A percentile compares a stretch with the other conserved stretches of the same genome.
These are phyloP conservation scores for Litchi chinensis DNA, from an alignment of 345 rosid genomes.

Conservation along the genomic window DNA sequence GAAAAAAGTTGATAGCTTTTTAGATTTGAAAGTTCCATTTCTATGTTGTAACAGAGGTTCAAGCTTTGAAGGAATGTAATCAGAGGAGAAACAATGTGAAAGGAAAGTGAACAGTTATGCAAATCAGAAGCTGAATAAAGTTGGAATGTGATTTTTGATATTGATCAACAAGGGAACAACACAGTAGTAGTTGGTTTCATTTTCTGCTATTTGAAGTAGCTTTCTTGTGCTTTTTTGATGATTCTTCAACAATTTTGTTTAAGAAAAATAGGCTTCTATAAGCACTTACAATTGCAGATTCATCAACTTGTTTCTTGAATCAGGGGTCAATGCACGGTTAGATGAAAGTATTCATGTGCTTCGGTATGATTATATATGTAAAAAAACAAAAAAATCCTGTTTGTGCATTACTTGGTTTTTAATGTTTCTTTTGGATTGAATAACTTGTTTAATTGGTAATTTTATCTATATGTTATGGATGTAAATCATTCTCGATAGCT, in stretches of 20 bases:
- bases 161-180: background rate
- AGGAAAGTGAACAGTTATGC: constrained; percentile 26
- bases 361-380: background rate
- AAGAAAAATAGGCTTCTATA: background rate
- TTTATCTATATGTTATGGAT: background rate
- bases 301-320: background rate
- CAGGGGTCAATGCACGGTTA: background rate
- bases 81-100: constrained; percentile 40
- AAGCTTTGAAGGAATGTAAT: constrained; percentile 64
- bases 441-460: background rate
- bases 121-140: background rate
- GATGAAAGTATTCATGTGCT: background rate
- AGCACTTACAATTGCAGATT: background rate
- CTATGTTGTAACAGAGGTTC: constrained; percentile 46
- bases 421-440: background rate
- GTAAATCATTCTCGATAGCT: background rate
- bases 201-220: background rate
- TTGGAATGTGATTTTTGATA: background rate
- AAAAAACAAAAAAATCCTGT: background rate
- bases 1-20: background rate
- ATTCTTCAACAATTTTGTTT: background rate
- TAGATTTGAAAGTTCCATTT: background rate
- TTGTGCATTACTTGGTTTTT: background rate
- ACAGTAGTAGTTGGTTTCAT: background rate
- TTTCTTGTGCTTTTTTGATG: background rate